Evolutionary conservation across 2,329 filamentous ascomycete genomes (phyloP).

Genomic region (Purpureocillium takamizusanense): DNA sequence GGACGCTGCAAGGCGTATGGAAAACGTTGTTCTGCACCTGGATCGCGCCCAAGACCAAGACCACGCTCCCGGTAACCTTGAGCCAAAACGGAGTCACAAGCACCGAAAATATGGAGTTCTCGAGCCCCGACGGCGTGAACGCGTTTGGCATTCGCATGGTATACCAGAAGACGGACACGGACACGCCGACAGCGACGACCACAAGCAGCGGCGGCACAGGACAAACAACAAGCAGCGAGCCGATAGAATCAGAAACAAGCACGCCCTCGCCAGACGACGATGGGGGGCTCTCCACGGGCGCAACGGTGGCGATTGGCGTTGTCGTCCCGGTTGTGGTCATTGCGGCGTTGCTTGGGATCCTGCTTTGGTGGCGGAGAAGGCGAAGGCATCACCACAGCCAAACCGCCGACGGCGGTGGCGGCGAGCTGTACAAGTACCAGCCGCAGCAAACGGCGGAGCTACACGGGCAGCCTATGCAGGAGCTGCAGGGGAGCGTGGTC

Average conservation of each 20-base stretch:
- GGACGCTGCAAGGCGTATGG: conserved; percentile 13
- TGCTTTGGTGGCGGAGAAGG: conserved; percentile 18
- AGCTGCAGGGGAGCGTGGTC: conserved; percentile 1
- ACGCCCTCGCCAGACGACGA: neutral
- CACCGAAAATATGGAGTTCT: conserved; percentile 12
- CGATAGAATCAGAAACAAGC: neutral
- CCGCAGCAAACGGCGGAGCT: neutral
- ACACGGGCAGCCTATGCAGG: conserved; percentile 2
- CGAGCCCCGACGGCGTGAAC: conserved; percentile 17
- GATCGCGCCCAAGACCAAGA: conserved; percentile 15
- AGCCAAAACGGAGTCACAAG: conserved; percentile 11
- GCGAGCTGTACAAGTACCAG: neutral
- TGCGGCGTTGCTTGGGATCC: conserved; percentile 11
- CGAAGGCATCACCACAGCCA: neutral
- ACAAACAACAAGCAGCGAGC: neutral
- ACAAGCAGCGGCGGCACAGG: conserved; percentile 1
- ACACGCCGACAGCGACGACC: conserved; percentile 5
- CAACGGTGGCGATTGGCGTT: conserved; percentile 18
- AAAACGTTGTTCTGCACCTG: conserved; percentile 22
- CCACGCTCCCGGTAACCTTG: conserved; percentile 16
- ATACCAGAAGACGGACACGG: conserved; percentile 18
- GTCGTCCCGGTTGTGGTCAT: conserved; percentile 19
- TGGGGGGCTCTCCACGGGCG: conserved; percentile 12
- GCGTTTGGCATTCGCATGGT: conserved; percentile 26
- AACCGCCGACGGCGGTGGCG: neutral